Percentiles rank a stretch among this genome's conserved stretches.
Conservation (phyloP, 305 asterid species). For the Coffea humblotiana region DNA sequence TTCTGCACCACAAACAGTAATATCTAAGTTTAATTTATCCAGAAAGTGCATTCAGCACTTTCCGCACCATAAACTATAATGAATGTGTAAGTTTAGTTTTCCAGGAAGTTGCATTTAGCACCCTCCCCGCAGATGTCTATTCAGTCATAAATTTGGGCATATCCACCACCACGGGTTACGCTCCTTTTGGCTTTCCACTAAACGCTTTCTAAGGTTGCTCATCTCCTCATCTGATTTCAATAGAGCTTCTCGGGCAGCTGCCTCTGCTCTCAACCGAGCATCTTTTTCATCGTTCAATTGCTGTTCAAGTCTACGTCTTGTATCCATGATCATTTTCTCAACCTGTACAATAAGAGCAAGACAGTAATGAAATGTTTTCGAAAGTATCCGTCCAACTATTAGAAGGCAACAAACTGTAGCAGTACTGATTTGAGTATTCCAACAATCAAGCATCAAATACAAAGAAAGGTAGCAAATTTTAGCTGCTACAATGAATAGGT, state of each 20-base stretch:
- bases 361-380: neutral
- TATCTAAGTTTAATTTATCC: no score
- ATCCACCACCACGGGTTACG: conserved; percentile 10
- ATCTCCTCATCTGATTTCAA: conserved; percentile 44
- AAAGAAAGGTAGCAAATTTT: no score
- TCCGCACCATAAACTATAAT: no score
- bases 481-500: no score
- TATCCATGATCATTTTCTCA: conserved; percentile 53
- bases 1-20: no score
- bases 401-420: neutral
- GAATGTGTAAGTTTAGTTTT: no score
- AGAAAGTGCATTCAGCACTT: no score
- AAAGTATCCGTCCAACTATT: neutral
- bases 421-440: no score
- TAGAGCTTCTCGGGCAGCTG: conserved; percentile 40
- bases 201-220: conserved; percentile 54
- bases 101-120: no score
- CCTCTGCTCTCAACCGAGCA: conserved; percentile 57
- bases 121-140: neutral
- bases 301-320: conserved; percentile 50
- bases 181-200: conserved; percentile 69
- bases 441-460: no score
- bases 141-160: neutral
- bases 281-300: conserved; percentile 61
- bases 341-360: conserved; percentile 34